These are phyloP conservation scores for Leishmania gerbilli DNA, from an alignment of 208 protist species.

Conservation along the genomic window DNA sequence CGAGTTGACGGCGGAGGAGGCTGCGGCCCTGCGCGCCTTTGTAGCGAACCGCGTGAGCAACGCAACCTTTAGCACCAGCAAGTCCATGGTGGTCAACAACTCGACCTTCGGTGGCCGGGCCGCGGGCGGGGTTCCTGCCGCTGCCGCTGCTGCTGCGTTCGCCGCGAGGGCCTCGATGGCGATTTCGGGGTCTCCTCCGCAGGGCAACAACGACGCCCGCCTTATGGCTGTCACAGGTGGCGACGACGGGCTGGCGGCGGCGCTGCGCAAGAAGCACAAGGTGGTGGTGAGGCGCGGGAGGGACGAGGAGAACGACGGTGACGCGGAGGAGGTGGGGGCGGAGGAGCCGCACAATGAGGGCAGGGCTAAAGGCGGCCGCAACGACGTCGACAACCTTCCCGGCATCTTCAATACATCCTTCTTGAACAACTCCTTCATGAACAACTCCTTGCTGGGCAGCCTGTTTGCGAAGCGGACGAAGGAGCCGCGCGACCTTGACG, in stretches of 20 bases:
- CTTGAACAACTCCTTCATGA: slow-evolving; percentile 48
- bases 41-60: slow-evolving; percentile 32
- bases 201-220: slow-evolving; percentile 41
- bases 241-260: slow-evolving; percentile 53
- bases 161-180: slow-evolving; percentile 11
- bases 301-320: slow-evolving; percentile 19
- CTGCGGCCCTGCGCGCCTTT: slow-evolving; percentile 61
- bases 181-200: slow-evolving; percentile 10
- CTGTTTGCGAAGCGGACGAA: slow-evolving; percentile 37
- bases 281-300: slow-evolving; percentile 36
- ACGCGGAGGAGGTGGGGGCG: slow-evolving; percentile 4
- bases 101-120: slow-evolving; percentile 10
- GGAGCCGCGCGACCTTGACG: slow-evolving; percentile 30
- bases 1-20: slow-evolving; percentile 76
- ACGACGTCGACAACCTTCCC: slow-evolving; percentile 10
- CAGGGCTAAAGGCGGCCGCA: background rate
- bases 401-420: slow-evolving; percentile 47
- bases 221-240: slow-evolving; percentile 50
- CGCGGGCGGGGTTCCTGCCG: background rate
- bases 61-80: slow-evolving; percentile 19
- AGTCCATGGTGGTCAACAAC: slow-evolving; percentile 21
- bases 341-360: slow-evolving; percentile 11
- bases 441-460: slow-evolving; percentile 45
- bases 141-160: slow-evolving; percentile 18
- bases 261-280: slow-evolving; percentile 72